These are phyloP conservation scores for Trifolium dubium DNA, from an alignment of 306 rosid species.

Conservation along the genomic window DNA sequence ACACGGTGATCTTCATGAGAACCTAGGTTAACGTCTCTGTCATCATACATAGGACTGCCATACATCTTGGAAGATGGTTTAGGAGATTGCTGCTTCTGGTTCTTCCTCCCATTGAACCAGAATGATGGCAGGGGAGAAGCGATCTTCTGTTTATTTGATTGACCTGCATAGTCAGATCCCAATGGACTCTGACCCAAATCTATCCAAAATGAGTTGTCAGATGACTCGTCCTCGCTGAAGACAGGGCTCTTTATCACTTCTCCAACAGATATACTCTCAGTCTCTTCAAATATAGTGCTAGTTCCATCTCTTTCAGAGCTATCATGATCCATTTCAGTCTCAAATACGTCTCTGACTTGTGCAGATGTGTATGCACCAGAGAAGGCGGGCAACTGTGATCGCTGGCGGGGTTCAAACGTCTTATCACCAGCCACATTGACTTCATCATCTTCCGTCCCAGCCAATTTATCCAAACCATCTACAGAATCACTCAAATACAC, in stretches of 20 bases:
- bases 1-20: conserved; percentile 61
- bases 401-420: conserved; percentile 65
- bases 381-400: conserved; percentile 83
- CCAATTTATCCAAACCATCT: conserved; percentile 76
- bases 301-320: conserved; percentile 91
- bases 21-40: conserved; percentile 55
- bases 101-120: conserved; percentile 73
- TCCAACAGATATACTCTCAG: conserved; percentile 86
- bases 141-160: conserved; percentile 59
- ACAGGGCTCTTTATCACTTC: conserved; percentile 98
- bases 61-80: conserved; percentile 69
- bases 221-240: conserved; percentile 94
- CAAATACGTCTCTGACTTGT: conserved; percentile 93
- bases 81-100: conserved; percentile 65
- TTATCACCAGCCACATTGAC: conserved; percentile 53
- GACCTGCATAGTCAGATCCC: conserved; percentile 73
- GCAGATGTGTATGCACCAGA: conserved; percentile 90
- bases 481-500: conserved; percentile 84
- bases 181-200: conserved; percentile 97
- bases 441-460: conserved; percentile 70
- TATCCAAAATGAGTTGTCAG: conserved; percentile 89
- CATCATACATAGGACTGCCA: conserved; percentile 85
- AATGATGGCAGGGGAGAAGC: conserved; percentile 84
- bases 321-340: conserved; percentile 91
- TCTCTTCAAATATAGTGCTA: conserved; percentile 95